Percentiles rank a stretch among this genome's conserved stretches.
Conservation (phyloP, 768 basidiomycete species). For the Hericium rajendrae region DNA sequence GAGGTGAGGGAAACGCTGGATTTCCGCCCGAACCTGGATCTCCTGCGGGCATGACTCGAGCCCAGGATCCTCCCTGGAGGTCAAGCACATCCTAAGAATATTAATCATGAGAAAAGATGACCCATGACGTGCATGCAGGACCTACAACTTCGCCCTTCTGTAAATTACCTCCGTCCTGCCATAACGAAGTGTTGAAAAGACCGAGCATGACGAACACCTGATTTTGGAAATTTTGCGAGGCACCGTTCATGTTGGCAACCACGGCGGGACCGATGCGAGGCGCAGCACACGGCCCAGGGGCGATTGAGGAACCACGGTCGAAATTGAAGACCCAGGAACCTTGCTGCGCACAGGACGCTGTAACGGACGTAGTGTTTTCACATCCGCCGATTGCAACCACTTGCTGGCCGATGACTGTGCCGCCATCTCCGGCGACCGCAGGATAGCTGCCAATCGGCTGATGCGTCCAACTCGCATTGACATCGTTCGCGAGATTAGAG, state of each 20-base stretch:
- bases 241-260: constrained; percentile 48
- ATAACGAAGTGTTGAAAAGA: constrained; percentile 49
- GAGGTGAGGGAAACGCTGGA: constrained; percentile 50
- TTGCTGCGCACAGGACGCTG: constrained; percentile 46
- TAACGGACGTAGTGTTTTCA: constrained; percentile 28
- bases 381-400: constrained; percentile 59
- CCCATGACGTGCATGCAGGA: constrained; percentile 2
- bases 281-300: constrained; percentile 45
- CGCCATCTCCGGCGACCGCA: constrained; percentile 39
- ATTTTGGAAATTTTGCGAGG: constrained; percentile 44
- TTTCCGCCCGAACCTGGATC: constrained; percentile 49
- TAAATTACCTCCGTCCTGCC: constrained; percentile 57
- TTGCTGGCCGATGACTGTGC: constrained; percentile 43
- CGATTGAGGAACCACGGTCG: constrained; percentile 35
- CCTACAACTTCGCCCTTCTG: constrained; percentile 67
- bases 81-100: constrained; percentile 48
- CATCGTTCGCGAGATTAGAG: constrained; percentile 46
- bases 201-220: constrained; percentile 69
- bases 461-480: constrained; percentile 52
- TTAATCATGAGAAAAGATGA: background rate
- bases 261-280: constrained; percentile 52
- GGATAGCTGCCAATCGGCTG: constrained; percentile 32
- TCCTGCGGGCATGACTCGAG: constrained; percentile 63
- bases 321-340: constrained; percentile 53
- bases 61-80: constrained; percentile 54